Base-by-base conservation (phyloP, 1,284 basidiomycete genomes). In the Sanghuangporus weigelae region DNA sequence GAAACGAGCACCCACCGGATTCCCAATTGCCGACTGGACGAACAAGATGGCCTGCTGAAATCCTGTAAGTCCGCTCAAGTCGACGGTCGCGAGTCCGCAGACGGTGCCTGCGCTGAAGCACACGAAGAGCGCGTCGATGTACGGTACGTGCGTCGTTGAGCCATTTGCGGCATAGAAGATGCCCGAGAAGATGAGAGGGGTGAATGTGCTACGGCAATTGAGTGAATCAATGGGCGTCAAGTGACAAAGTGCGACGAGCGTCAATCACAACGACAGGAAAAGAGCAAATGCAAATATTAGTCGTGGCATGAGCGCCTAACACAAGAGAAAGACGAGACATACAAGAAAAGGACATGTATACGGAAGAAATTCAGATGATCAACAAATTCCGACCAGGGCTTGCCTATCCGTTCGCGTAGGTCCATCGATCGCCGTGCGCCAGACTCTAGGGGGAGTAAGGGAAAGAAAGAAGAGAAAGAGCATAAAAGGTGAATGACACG, bases 41-140 rank as follows among this genome's bases (percentile, higher is more conserved):
- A 90, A 89, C 58, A 94, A 70, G 23, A 95, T 78, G 16, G 77
- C 78, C 77, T 95, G 93, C 71, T 95, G 92, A 78, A 86, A 91
- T 54, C 76, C 75, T 1, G 91, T 94, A 69, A 92, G 75, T 51
- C 78, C 77, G 71, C 88, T 92, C 69, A 94, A 74, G 73, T 94
- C 85, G 68, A 92, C 77, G 5, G 90, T 87, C 49, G 83, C 80
- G 31, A 95, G 78, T 12, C 93, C 92, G 68, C 89, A 92, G 63
- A 93, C 88, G 3, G 87, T 86, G 78, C 93, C 86, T 8, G 90
- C 85, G 72, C 86, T 90, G 70, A 92, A 82, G 66, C 84, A 91
- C 69, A 83, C 81, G 77, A 85, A 95, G 50, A 94, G 80, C 11
- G 85, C 79, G 71, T 94, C 92, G 71, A 92, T 81, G 73, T 91